A percentile compares a stretch with the other conserved stretches of the same genome.
These are phyloP conservation scores for Blastobotrys terrestris DNA, from an alignment of 805 yeast species.

Conservation along the genomic window DNA sequence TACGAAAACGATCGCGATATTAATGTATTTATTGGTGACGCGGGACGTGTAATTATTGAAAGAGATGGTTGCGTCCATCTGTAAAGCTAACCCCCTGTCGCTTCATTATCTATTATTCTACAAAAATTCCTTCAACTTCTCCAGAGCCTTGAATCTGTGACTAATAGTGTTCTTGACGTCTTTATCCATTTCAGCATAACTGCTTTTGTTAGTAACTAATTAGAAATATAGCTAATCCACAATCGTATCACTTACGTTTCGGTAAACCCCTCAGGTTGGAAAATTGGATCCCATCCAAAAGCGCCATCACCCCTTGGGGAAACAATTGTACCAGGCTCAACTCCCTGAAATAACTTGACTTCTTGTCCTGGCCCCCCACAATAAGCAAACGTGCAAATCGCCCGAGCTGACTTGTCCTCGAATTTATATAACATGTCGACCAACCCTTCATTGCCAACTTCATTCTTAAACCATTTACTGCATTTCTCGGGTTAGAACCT, in stretches of 20 bases:
- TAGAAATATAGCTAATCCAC: not conserved
- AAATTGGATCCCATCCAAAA: slow-evolving; percentile 94
- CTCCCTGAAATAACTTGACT: slow-evolving; percentile 78
- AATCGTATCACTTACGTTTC: slow-evolving; percentile 42
- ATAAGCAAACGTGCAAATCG: slow-evolving; percentile 89
- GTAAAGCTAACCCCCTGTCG: not conserved
- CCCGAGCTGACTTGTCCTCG: slow-evolving; percentile 78
- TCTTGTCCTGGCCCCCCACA: slow-evolving; percentile 73
- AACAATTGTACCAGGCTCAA: slow-evolving; percentile 76
- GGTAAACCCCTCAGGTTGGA: slow-evolving; percentile 70
- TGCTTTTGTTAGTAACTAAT: not conserved
- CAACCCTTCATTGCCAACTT: slow-evolving; percentile 69
- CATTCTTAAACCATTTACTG: slow-evolving; percentile 77
- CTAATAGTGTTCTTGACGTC: slow-evolving; percentile 70
- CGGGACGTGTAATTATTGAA: not conserved
- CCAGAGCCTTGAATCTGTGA: slow-evolving; percentile 82
- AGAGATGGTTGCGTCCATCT: not conserved
- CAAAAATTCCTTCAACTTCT: slow-evolving; percentile 53
- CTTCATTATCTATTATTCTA: slow-evolving; percentile 6
- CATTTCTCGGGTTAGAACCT: not conserved
- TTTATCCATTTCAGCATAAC: slow-evolving; percentile 84
- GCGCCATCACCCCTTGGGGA: slow-evolving; percentile 66
- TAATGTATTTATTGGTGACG: not conserved
- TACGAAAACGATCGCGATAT: slow-evolving; percentile 3
- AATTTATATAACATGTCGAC: slow-evolving; percentile 74